A percentile compares a stretch with the other conserved stretches of the same genome.
These are phyloP conservation scores for Nakaseomyces bracarensis DNA, from an alignment of 1,139 yeast species.

Conservation along the genomic window DNA sequence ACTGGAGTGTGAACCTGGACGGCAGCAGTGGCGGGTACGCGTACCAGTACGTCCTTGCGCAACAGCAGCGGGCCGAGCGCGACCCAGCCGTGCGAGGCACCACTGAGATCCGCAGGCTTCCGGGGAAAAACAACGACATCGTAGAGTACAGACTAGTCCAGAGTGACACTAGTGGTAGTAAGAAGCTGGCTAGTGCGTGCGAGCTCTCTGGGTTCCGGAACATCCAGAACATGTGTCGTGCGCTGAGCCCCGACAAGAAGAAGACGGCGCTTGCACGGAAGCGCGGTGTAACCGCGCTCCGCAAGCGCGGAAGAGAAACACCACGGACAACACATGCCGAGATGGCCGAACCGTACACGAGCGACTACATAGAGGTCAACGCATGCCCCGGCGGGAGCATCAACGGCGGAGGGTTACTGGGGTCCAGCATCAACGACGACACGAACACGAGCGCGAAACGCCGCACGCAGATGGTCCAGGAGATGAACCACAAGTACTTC, in stretches of 20 bases:
- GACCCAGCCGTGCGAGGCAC: conserved; percentile 9
- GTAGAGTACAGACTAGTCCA: conserved; percentile 59
- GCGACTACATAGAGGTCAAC: conserved; percentile 90
- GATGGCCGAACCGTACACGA: conserved; percentile 53
- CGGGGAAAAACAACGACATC: conserved; percentile 72
- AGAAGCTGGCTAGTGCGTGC: conserved; percentile 55
- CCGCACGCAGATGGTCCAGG: conserved; percentile 7
- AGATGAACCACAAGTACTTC: conserved; percentile 5
- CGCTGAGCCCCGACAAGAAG: conserved; percentile 40
- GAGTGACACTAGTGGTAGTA: too few species aligned
- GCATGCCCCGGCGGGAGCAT: conserved; percentile 98
- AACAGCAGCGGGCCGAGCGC: too few species aligned
- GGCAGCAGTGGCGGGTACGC: conserved; percentile 90
- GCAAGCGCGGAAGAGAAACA: conserved; percentile 1
- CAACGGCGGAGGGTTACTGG: conserved; percentile 85
- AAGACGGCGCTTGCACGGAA: conserved; percentile 11
- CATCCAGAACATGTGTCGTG: conserved; percentile 85
- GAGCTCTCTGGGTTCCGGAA: conserved; percentile 88
- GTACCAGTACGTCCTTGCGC: conserved; percentile 44
- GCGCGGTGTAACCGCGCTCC: conserved; percentile 5
- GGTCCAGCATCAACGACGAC: conserved; percentile 11
- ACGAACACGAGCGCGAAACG: conserved; percentile 8
- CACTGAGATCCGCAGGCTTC: conserved; percentile 22
- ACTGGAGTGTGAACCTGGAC: conserved; percentile 61
- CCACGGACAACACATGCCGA: not conserved